Percentiles rank a stretch among this genome's conserved stretches.
These are phyloP conservation scores for Fusarium subglutinans DNA, from an alignment of 2,329 filamentous ascomycete species.

Conservation along the genomic window DNA sequence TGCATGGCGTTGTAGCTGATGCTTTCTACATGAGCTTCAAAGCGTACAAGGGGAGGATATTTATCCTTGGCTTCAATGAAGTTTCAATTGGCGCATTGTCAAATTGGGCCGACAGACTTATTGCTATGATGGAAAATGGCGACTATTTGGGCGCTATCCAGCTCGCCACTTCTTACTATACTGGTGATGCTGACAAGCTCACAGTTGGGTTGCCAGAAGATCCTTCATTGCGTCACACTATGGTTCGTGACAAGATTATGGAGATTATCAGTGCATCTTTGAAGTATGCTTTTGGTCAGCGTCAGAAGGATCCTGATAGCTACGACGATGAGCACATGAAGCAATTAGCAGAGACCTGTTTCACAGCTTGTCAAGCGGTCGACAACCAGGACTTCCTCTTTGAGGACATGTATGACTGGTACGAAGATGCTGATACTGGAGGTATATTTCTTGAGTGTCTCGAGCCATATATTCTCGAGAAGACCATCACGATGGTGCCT, in stretches of 20 bases:
- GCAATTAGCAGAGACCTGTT: constrained; percentile 84
- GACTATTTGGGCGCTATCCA: constrained; percentile 93
- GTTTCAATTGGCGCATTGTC: constrained; percentile 90
- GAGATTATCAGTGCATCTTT: constrained; percentile 95
- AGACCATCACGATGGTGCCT: constrained; percentile 77
- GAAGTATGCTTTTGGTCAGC: constrained; percentile 83
- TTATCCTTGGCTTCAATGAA: constrained; percentile 93
- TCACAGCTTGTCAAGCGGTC: constrained; percentile 82
- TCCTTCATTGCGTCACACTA: constrained; percentile 74
- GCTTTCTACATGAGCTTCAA: constrained; percentile 98
- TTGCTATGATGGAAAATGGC: constrained; percentile 96
- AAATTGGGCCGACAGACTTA: constrained; percentile 94
- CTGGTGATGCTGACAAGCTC: constrained; percentile 89
- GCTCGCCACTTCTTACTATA: constrained; percentile 91
- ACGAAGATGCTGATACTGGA: constrained; percentile 77
- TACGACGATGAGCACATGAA: constrained; percentile 70
- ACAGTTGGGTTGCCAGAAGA: constrained; percentile 95
- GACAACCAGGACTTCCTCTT: constrained; percentile 85
- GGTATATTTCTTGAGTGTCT: constrained; percentile 87
- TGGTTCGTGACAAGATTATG: constrained; percentile 88
- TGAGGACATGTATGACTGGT: constrained; percentile 89
- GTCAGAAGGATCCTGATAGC: constrained; percentile 58
- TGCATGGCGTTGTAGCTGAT: constrained; percentile 97
- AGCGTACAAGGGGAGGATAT: constrained; percentile 92
- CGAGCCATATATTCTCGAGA: constrained; percentile 87